These are phyloP conservation scores for Lodderomyces beijingensis DNA, from an alignment of 1,139 yeast genomes.

Conservation along the genomic window DNA sequence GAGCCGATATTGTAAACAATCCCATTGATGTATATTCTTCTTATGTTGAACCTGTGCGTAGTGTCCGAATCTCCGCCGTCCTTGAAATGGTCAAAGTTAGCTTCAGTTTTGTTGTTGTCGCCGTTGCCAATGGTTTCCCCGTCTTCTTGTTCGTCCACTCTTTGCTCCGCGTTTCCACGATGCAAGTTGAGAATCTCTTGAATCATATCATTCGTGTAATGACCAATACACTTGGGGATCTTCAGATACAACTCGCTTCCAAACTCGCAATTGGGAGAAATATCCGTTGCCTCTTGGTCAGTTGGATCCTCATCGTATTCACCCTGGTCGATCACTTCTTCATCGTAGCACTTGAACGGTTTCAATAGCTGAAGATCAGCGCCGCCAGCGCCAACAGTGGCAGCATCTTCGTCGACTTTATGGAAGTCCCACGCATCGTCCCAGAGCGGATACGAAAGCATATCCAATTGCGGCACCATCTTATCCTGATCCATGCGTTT, in stretches of 20 bases:
- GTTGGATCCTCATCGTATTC: constrained; percentile 25
- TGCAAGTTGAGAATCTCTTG: constrained; percentile 29
- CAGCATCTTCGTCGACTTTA: constrained; percentile 11
- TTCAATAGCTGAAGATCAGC: constrained; percentile 16
- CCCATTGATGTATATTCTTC: constrained; percentile 31
- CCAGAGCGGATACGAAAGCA: constrained; percentile 21
- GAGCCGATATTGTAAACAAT: constrained; percentile 32
- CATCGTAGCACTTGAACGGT: constrained; percentile 30
- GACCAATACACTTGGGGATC: constrained; percentile 27
- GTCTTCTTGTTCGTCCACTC: constrained; percentile 9
- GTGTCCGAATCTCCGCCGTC: constrained; percentile 32
- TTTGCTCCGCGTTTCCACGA: constrained; percentile 40
- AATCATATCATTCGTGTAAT: constrained; percentile 31
- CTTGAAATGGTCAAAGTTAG: constrained; percentile 13
- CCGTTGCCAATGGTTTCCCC: too few relatives aligned
- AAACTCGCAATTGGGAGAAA: constrained; percentile 16
- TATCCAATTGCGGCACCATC: constrained; percentile 20
- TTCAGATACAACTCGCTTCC: constrained; percentile 9
- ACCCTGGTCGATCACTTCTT: constrained; percentile 32
- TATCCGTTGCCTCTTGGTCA: constrained; percentile 19
- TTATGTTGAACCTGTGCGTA: constrained; percentile 16
- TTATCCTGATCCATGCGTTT: constrained; percentile 25
- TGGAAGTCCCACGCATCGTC: constrained; percentile 38
- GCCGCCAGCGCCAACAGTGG: background rate
- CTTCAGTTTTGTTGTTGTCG: background rate